Conservation (phyloP, 352 stramenopile species). For the Pythium graminicola region DNA sequence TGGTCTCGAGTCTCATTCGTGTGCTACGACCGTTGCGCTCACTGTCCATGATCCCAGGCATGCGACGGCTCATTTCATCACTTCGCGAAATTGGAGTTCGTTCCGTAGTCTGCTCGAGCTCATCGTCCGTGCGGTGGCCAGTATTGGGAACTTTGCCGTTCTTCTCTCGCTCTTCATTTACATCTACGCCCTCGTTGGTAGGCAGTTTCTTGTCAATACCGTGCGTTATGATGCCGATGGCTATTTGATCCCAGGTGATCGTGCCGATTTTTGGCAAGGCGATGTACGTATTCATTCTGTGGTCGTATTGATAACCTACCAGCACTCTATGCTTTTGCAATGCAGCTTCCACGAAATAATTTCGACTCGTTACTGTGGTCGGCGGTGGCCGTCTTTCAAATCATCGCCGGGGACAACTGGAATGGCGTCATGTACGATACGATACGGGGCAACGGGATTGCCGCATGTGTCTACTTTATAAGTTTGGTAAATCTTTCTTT, state of each 20-base stretch:
- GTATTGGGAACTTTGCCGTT: conserved; percentile 86
- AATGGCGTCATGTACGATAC: conserved; percentile 88
- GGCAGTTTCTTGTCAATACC: conserved; percentile 90
- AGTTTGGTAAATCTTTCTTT: background rate
- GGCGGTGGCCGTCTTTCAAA: conserved; percentile 66
- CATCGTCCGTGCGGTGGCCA: conserved; percentile 84
- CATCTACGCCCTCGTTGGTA: conserved; percentile 89
- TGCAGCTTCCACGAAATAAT: conserved; percentile 21
- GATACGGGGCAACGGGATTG: conserved; percentile 59
- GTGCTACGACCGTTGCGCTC: conserved; percentile 60
- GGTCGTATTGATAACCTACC: too few relatives aligned
- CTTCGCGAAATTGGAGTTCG: conserved; percentile 84
- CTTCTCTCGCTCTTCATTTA: conserved; percentile 92
- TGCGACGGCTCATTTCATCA: conserved; percentile 48
- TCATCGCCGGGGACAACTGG: conserved; percentile 92
- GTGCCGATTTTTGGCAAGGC: background rate
- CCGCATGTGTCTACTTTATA: conserved; percentile 68
- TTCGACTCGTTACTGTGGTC: conserved; percentile 70
- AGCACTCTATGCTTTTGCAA: too few relatives aligned
- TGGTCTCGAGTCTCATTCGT: conserved; percentile 39
- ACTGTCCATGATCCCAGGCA: conserved; percentile 36
- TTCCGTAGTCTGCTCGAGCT: conserved; percentile 88
- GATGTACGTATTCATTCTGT: too few relatives aligned
- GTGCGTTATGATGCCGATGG: conserved; percentile 75
- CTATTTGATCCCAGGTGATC: background rate